Base-by-base conservation (phyloP, 2,329 filamentous ascomycete genomes). In the Scedosporium boydii region DNA sequence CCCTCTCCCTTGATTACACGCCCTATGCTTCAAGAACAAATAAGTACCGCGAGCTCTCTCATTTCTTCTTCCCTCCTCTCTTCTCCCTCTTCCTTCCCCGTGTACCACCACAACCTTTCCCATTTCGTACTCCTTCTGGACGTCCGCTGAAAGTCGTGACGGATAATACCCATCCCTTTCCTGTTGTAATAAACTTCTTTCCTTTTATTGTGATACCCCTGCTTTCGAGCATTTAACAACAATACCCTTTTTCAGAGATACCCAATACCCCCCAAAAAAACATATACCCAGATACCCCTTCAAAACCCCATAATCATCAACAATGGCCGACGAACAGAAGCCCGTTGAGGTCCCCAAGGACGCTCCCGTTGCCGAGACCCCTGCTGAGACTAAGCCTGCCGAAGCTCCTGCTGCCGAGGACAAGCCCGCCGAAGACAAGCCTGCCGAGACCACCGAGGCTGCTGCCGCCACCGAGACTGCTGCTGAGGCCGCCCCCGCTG, bases 311-410 rank as follows among this genome's bases (percentile, higher is more conserved):
- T 73, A 68, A 64, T 66, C 73, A 72, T 74, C 79, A 83, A 71
- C 48, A 81, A 91, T 91, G 88, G 86, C 89, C 78, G 88, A 91
- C 72, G 81, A 80, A 76, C 82, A 86, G 77, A 91, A 91, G 80
- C 82, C 87, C 73, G 80, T 83, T 70, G 86, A 87, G 75, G 79
- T 80, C 75, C 73, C 80, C 67, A 70, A 75, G 72, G 83, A 85
- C 68, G 75, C 77, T 67, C 73, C 77, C 64, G 75, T 72, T 57
- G 69, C 70, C 56, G 55, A 68, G 64, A 56, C 56, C 53, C 38
- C 61, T 34, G 56, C 56, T 48, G 61, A 59, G 55, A 27, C 46
- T 27, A 58, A 64, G 62, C 66, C 66, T n/a, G 64, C 59, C 23
- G 61, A 62, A 44, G 70, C 70, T 63, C 69, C 73, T 61, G 70